These are phyloP conservation scores for Ogataea trehalophila DNA, from an alignment of 805 yeast species.

Conservation along the genomic window DNA sequence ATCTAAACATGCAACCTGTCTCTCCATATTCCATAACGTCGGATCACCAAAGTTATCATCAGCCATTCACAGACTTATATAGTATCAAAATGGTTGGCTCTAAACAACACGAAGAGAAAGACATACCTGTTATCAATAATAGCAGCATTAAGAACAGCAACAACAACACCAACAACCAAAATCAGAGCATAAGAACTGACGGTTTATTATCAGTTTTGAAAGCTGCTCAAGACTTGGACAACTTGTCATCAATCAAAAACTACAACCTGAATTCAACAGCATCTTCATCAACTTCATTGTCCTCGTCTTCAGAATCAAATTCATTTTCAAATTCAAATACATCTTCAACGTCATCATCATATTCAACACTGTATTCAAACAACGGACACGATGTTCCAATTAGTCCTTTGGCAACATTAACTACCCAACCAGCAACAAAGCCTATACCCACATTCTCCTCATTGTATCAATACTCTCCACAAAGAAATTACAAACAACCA, in stretches of 20 bases:
- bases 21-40: background rate
- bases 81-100: background rate
- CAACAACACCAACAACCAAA: background rate
- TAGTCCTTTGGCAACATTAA: background rate
- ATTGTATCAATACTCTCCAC: too few relatives aligned
- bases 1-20: too few relatives aligned
- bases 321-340: constrained; percentile 4
- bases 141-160: background rate
- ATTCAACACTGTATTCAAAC: constrained; percentile 6
- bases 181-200: constrained; percentile 7
- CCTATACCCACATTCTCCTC: too few relatives aligned
- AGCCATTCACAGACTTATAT: background rate
- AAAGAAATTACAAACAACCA: too few relatives aligned
- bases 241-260: background rate
- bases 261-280: background rate
- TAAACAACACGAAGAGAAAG: background rate
- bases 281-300: background rate
- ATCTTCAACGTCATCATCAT: constrained; percentile 6
- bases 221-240: constrained; percentile 23
- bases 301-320: background rate
- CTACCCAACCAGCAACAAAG: background rate
- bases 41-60: too few relatives aligned
- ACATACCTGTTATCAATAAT: background rate
- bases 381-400: background rate
- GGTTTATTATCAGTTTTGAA: constrained; percentile 22